Evolutionary conservation across 352 stramenopile genomes (phyloP).

Genomic region (Phytophthora rubi): DNA sequence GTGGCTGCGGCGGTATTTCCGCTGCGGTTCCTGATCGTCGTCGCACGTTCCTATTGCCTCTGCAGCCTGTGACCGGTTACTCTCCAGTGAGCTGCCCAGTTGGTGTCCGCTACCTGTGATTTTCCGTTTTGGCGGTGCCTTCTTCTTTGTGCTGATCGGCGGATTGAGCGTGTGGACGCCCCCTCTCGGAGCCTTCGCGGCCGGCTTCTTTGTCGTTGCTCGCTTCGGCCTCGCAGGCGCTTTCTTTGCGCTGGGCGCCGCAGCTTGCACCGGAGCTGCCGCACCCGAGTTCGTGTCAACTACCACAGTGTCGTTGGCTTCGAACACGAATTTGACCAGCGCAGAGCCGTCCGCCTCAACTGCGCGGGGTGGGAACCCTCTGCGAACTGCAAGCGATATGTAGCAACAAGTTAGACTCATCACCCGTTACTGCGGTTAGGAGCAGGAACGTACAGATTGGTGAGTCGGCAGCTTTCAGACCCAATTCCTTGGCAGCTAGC

Average conservation of each 20-base stretch:
- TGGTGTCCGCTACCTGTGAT: constrained; percentile 52
- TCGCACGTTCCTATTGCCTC: constrained; percentile 1
- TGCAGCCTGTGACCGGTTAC: constrained; percentile 10
- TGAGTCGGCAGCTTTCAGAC: constrained; percentile 46
- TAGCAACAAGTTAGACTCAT: neutral
- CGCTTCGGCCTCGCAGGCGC: constrained; percentile 14
- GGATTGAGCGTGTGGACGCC: constrained; percentile 65
- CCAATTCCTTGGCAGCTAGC: constrained; percentile 48
- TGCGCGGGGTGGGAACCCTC: constrained; percentile 64
- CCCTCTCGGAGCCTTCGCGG: constrained; percentile 18
- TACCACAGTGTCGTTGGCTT: constrained; percentile 78
- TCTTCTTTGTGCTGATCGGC: constrained; percentile 25
- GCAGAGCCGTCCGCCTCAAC: constrained; percentile 45
- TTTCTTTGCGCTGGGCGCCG: constrained; percentile 15
- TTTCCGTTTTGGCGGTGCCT: constrained; percentile 47
- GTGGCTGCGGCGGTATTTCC: constrained; percentile 59
- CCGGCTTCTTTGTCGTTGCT: constrained; percentile 33
- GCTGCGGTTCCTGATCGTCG: constrained; percentile 32
- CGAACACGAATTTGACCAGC: constrained; percentile 56
- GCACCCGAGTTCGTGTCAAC: constrained; percentile 36
- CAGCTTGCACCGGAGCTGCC: constrained; percentile 9
- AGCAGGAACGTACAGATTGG: constrained; percentile 51
- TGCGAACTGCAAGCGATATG: constrained; percentile 51
- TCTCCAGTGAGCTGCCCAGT: constrained; percentile 61
- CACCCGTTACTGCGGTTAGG: neutral